These are phyloP conservation scores for Lophium mytilinum DNA, from an alignment of 495 filamentous ascomycete genomes.

Conservation along the genomic window DNA sequence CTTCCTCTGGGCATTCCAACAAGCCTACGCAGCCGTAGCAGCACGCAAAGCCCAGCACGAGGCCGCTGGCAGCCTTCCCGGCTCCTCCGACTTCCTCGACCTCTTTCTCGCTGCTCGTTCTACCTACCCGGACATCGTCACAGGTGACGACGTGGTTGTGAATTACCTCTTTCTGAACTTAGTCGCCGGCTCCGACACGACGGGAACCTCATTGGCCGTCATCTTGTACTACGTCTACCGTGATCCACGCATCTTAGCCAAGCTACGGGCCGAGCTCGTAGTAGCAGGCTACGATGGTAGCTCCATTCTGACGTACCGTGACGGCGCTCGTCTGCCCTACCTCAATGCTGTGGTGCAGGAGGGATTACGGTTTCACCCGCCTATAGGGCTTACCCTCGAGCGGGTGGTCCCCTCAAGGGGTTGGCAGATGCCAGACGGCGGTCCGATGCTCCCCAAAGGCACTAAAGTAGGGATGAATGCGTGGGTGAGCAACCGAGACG, in stretches of 20 bases:
- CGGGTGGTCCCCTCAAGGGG: conserved; percentile 9
- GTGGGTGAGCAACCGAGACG: conserved; percentile 7
- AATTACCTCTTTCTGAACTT: conserved; percentile 28
- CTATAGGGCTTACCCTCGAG: conserved; percentile 9
- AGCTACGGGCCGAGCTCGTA: conserved; percentile 1
- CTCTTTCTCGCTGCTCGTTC: conserved; percentile 25
- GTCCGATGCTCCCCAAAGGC: conserved; percentile 5
- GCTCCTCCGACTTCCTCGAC: conserved; percentile 22
- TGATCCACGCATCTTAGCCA: neutral
- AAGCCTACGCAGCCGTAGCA: neutral
- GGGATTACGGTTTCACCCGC: conserved; percentile 5
- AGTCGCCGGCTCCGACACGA: conserved; percentile 3
- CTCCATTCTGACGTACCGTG: neutral
- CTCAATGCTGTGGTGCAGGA: conserved; percentile 17
- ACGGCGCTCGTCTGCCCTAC: conserved; percentile 3
- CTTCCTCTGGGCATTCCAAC: conserved; percentile 2
- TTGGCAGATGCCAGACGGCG: conserved; percentile 4
- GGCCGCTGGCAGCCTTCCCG: neutral
- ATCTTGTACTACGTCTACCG: neutral
- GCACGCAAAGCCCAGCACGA: neutral
- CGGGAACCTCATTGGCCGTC: neutral
- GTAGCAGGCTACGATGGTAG: neutral
- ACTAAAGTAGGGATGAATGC: conserved; percentile 15
- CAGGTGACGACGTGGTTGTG: conserved; percentile 20
- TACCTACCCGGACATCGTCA: conserved; percentile 24